phyloP scores from a whole-genome alignment of 768 basidiomycete genomes.

The Agrocybe pediades region DNA sequence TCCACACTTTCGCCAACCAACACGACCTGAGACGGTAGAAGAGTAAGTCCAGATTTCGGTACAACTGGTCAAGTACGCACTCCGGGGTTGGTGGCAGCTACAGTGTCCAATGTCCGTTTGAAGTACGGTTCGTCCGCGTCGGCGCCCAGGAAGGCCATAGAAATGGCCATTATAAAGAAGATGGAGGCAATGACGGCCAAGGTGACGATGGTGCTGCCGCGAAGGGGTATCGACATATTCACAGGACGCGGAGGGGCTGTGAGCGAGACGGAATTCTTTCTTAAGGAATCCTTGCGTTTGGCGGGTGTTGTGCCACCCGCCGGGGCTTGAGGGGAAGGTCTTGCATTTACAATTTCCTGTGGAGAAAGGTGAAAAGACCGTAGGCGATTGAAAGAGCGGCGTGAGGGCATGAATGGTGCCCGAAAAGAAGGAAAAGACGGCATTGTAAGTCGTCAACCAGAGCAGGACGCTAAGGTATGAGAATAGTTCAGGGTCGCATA shows the following conservation, averaged over 20 bases:
- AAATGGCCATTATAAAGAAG: constrained; percentile 49
- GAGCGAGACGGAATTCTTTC: background rate
- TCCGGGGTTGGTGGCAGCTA: constrained; percentile 44
- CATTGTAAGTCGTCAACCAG: constrained; percentile 18
- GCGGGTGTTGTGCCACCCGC: constrained; percentile 24
- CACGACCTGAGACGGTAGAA: constrained; percentile 40
- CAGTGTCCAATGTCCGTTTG: constrained; percentile 37
- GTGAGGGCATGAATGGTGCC: constrained; percentile 26
- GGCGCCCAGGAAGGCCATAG: constrained; percentile 49
- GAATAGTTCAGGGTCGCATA: constrained; percentile 1
- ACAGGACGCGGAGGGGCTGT: constrained; percentile 7
- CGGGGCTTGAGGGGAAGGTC: constrained; percentile 22
- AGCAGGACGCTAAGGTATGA: constrained; percentile 5
- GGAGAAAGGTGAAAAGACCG: constrained; percentile 46
- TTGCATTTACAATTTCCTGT: constrained; percentile 15
- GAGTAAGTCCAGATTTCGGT: background rate
- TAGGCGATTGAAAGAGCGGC: constrained; percentile 39
- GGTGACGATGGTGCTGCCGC: constrained; percentile 30
- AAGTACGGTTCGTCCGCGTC: constrained; percentile 43
- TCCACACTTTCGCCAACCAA: constrained; percentile 59
- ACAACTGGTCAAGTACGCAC: constrained; percentile 34
- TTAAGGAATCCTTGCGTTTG: constrained; percentile 1
- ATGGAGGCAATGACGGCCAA: constrained; percentile 47
- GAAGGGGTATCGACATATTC: constrained; percentile 27
- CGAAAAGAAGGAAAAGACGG: constrained; percentile 29